Percentiles rank a stretch among this genome's conserved stretches.
These are phyloP conservation scores for Oligophagozyma castellii DNA, from an alignment of 1,139 yeast genomes.

Conservation along the genomic window DNA sequence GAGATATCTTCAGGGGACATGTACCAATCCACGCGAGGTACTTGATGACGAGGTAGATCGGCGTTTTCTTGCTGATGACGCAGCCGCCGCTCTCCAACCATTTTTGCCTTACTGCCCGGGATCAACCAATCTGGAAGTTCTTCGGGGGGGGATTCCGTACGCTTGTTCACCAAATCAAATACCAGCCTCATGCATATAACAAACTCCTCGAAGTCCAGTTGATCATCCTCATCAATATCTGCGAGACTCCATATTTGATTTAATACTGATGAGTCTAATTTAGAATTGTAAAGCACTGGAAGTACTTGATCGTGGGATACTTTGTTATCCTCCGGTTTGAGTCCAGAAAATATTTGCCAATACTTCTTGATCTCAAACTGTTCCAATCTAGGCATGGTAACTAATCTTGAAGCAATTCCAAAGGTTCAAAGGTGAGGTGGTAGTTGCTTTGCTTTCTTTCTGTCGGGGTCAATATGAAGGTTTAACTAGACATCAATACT, in stretches of 20 bases:
- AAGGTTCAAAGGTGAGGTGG: neutral
- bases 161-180: conserved; percentile 80
- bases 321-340: conserved; percentile 65
- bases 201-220: conserved; percentile 89
- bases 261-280: conserved; percentile 60
- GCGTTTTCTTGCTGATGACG: conserved; percentile 32
- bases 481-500: no score
- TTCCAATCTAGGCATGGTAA: conserved; percentile 45
- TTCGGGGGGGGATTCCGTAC: conserved; percentile 46
- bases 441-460: neutral
- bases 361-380: conserved; percentile 92
- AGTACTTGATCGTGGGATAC: conserved; percentile 77
- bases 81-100: conserved; percentile 43
- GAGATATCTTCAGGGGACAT: conserved; percentile 76
- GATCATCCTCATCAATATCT: conserved; percentile 87
- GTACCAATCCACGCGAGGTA: conserved; percentile 78
- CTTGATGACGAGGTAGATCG: conserved; percentile 13
- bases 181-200: conserved; percentile 94
- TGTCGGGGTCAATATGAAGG: no score
- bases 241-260: conserved; percentile 83
- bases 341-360: conserved; percentile 93
- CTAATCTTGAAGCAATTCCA: no score
- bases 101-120: conserved; percentile 76
- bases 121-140: conserved; percentile 81
- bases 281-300: conserved; percentile 79